Evolutionary conservation across 2,329 filamentous ascomycete species (phyloP).

Genomic region (Fusarium musae): DNA sequence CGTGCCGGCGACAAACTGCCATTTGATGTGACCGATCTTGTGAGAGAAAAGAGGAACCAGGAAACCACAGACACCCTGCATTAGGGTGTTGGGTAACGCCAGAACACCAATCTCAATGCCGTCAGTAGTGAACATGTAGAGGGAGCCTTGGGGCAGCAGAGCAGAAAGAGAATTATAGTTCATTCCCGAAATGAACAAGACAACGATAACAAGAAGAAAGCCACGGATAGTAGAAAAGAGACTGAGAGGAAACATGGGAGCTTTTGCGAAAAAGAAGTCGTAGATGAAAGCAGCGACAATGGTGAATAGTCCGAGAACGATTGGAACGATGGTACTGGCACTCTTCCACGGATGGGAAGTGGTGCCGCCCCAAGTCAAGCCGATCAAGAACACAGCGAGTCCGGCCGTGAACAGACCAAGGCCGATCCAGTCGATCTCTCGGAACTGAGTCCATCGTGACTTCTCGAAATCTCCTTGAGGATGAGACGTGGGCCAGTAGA

Average conservation of each 20-base stretch:
- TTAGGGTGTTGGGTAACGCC: not conserved
- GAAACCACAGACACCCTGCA: not conserved
- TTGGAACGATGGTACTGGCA: not conserved
- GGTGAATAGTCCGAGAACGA: not conserved
- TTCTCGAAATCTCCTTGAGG: slow-evolving; percentile 26
- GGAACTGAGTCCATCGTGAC: slow-evolving; percentile 14
- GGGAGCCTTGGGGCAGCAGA: slow-evolving; percentile 15
- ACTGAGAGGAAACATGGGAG: slow-evolving; percentile 1
- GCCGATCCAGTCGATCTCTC: slow-evolving; percentile 18
- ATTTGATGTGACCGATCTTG: slow-evolving; percentile 10
- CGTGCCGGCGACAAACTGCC: slow-evolving; percentile 11
- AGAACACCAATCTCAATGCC: slow-evolving; percentile 20
- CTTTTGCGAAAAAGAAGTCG: slow-evolving; percentile 7
- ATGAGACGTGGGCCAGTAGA: slow-evolving; percentile 17
- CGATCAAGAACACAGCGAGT: slow-evolving; percentile 3
- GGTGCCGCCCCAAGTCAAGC: slow-evolving; percentile 19
- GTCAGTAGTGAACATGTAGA: slow-evolving; percentile 27
- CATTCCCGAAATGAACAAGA: slow-evolving; percentile 26
- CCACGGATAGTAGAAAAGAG: slow-evolving; percentile 1
- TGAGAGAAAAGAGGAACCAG: slow-evolving; percentile 3
- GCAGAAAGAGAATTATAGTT: slow-evolving; percentile 23
- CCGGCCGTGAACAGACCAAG: not conserved
- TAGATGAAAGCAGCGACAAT: slow-evolving; percentile 6
- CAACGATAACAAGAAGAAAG: not conserved
- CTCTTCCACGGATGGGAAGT: slow-evolving; percentile 13